phyloP scores from a whole-genome alignment of 2,329 filamentous ascomycete genomes.

The Ophiocordyceps robertsii region DNA sequence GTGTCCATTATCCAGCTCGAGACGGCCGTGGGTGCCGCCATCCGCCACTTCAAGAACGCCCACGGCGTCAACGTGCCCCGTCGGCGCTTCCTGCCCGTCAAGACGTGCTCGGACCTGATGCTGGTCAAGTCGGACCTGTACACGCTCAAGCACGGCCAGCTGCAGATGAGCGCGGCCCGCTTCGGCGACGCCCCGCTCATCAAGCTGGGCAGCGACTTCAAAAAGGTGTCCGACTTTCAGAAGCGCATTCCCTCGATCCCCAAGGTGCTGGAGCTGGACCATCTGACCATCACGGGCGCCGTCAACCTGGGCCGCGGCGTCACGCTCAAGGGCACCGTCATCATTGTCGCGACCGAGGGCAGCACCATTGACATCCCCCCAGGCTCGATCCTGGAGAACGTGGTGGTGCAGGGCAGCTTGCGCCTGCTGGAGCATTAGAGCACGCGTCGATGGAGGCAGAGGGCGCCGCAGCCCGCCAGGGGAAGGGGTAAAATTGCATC shows the following conservation, averaged over 20 bases:
- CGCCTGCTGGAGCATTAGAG: constrained; percentile 53
- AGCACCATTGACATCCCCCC: constrained; percentile 96
- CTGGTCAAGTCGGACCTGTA: constrained; percentile 99
- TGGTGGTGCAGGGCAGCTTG: constrained; percentile 95
- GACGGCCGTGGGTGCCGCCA: constrained; percentile 95
- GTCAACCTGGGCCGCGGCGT: constrained; percentile 95
- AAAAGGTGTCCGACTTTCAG: constrained; percentile 98
- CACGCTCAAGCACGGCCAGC: constrained; percentile 95
- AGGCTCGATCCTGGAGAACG: constrained; percentile 94
- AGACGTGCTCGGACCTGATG: constrained; percentile 99
- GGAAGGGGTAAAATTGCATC: too few species aligned
- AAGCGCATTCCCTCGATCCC: constrained; percentile 77
- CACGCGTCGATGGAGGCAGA: too few species aligned
- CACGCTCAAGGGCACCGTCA: constrained; percentile 94
- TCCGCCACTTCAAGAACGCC: constrained; percentile 96
- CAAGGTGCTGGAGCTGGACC: constrained; percentile 83
- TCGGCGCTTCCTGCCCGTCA: constrained; percentile 96
- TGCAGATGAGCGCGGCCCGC: constrained; percentile 90
- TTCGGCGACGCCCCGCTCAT: constrained; percentile 96
- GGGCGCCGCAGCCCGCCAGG: too few species aligned
- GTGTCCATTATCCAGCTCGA: constrained; percentile 96
- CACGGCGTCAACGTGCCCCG: constrained; percentile 98
- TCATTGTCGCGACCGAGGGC: constrained; percentile 95
- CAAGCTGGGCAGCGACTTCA: constrained; percentile 98
- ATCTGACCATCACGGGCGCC: constrained; percentile 93